Evolutionary conservation across 352 stramenopile species (phyloP).

Genomic region (Globisporangium abappressorium): DNA sequence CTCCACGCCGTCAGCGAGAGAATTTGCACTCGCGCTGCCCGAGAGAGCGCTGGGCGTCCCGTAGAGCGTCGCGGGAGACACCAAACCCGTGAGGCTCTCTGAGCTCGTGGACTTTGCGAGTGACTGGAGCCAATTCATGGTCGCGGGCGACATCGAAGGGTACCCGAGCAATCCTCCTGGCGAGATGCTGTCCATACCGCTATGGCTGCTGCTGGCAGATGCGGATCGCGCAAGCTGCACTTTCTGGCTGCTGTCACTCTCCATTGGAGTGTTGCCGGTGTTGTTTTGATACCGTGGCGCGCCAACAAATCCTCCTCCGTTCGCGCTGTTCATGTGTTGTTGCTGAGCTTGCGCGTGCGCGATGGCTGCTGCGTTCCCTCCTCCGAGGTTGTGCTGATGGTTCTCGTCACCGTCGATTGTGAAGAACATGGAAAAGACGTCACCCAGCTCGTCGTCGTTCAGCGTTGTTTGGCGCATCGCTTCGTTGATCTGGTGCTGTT

Average conservation of each 20-base stretch:
- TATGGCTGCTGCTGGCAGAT: conserved; percentile 38
- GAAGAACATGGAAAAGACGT: conserved; percentile 77
- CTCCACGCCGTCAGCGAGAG: conserved; percentile 15
- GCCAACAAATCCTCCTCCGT: conserved; percentile 10
- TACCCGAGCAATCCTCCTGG: conserved; percentile 46
- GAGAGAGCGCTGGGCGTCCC: conserved; percentile 15
- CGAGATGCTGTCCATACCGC: conserved; percentile 47
- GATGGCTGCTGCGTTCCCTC: neutral
- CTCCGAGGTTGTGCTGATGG: conserved; percentile 8
- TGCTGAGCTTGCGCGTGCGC: conserved; percentile 4
- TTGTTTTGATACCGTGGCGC: conserved; percentile 9
- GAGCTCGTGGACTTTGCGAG: conserved; percentile 62
- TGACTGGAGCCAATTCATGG: conserved; percentile 75
- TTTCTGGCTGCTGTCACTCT: conserved; percentile 18
- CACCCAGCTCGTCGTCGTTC: conserved; percentile 54
- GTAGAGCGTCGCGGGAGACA: conserved; percentile 53
- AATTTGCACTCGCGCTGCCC: conserved; percentile 16
- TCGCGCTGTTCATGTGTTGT: conserved; percentile 10
- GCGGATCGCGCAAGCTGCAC: conserved; percentile 53
- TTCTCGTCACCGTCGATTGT: conserved; percentile 49
- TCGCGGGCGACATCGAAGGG: conserved; percentile 73
- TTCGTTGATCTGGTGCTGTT: conserved; percentile 17
- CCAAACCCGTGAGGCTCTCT: conserved; percentile 56
- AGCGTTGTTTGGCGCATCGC: conserved; percentile 30
- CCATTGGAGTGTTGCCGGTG: conserved; percentile 3